Base-by-base conservation (phyloP, 441 rosid species). In the Jatropha multifida region DNA sequence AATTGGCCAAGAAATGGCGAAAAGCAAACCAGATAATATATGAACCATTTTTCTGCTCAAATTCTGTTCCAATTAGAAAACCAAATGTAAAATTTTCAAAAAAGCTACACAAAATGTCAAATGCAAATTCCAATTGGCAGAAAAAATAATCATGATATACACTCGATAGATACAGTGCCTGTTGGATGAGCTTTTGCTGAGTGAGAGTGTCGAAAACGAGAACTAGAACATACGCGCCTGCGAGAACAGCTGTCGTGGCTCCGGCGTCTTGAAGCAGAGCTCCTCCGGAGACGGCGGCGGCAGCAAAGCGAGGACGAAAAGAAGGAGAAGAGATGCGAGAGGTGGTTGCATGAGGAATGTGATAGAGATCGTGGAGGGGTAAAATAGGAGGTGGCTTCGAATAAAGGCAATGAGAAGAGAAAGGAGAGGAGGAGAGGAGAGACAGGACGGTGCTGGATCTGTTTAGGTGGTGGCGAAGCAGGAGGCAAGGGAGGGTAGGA, bases 41-140 rank as follows among this genome's bases (percentile, higher is more conserved):
- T 94, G 98, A 14, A 94, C 98, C n/a, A 92, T 85, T 84, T 94
- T 94, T 72, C 98, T 90, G 79, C 98, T 94, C 72, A 92, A 81
- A 27, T 63, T 89, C 98, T 94, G 97, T 68, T 49, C 20, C 76
- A 68, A 10, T 41, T 56, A 67, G 32, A 4, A 27, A n/a, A 55
- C 10, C 14, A 26, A 64, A 14, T n/a, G 32, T 44, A 46, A 13
- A 3, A 46, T 11, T 44, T 23, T 2, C 56, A 46, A 42, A 26
- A 42, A 7, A 8, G 20, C 10, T 56, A 14, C 13, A 5, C 54
- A 44, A 11, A 67, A 20, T 20, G 46, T 48, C 3, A 12, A 46
- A 11, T 7, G 11, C 32, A 23, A 67, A 46, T 12, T 67, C 23
- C 41, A 67, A 67, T 48, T 67, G 4, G n/a, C 23, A 15, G 40